These are phyloP conservation scores for Pseudohalonectria lignicola DNA, from an alignment of 2,329 filamentous ascomycete species.

Conservation along the genomic window DNA sequence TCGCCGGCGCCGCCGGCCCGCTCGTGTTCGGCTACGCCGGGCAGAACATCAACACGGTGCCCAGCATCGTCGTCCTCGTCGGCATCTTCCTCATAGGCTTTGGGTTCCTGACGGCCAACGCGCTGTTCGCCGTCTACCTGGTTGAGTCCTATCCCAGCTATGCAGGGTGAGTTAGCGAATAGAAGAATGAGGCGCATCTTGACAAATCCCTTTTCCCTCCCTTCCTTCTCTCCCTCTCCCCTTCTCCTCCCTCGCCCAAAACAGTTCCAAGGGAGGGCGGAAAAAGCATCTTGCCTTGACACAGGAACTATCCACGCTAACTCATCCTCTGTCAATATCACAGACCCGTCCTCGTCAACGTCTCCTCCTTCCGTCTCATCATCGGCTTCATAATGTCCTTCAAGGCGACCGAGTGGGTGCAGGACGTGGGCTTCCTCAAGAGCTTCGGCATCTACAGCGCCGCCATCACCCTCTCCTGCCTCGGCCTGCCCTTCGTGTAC, in stretches of 20 bases:
- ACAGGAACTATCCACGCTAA: conserved; percentile 1
- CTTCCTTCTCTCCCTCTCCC: not conserved
- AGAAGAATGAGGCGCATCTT: conserved; percentile 4
- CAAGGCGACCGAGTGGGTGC: conserved; percentile 15
- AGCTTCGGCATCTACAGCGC: conserved; percentile 19
- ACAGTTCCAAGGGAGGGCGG: no score
- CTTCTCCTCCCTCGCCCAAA: conserved; percentile 5
- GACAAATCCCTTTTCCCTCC: conserved; percentile 5
- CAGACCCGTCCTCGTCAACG: conserved; percentile 20
- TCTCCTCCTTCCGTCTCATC: conserved; percentile 18
- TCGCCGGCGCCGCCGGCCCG: conserved; percentile 10
- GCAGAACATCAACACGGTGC: conserved; percentile 8
- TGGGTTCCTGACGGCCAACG: conserved; percentile 10
- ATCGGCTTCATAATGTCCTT: conserved; percentile 18
- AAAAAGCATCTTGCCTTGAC: no score
- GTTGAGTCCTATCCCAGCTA: conserved; percentile 15
- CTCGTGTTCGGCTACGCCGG: conserved; percentile 13
- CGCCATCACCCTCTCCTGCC: conserved; percentile 16
- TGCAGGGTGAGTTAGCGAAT: conserved; percentile 9
- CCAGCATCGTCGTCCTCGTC: conserved; percentile 10
- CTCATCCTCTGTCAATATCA: not conserved
- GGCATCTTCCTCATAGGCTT: conserved; percentile 13
- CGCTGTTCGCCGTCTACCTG: conserved; percentile 13
- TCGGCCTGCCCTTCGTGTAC: conserved; percentile 17
- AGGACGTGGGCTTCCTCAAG: conserved; percentile 13